Percentiles rank a stretch among this genome's conserved stretches.
phyloP scores from a whole-genome alignment of 2,329 filamentous ascomycete genomes.

The Coniella lustricola region DNA sequence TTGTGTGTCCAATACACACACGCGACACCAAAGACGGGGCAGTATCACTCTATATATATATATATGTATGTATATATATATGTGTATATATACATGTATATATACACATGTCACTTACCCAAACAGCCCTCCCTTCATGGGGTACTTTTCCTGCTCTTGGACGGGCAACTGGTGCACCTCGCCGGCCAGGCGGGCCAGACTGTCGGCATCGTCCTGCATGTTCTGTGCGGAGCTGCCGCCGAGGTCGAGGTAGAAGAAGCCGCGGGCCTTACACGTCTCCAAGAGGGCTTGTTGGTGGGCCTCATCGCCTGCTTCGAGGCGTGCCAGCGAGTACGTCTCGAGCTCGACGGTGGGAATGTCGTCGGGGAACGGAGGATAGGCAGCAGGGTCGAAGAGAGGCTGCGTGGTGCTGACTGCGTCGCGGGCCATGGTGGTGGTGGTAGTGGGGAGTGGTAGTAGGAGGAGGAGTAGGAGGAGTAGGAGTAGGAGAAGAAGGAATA shows the following conservation, averaged over 20 bases:
- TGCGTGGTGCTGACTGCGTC: background rate
- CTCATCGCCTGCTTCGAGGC: slow-evolving; percentile 15
- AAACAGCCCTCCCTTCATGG: slow-evolving; percentile 1
- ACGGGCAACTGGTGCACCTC: slow-evolving; percentile 12
- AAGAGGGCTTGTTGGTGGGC: slow-evolving; percentile 10
- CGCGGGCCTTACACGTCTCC: slow-evolving; percentile 13
- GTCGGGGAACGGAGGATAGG: slow-evolving; percentile 11
- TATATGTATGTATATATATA: too few species aligned
- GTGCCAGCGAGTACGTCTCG: slow-evolving; percentile 13
- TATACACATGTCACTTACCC: slow-evolving; percentile 8
- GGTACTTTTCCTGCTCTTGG: slow-evolving; percentile 15
- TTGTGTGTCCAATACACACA: too few species aligned
- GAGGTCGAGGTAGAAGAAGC: slow-evolving; percentile 18
- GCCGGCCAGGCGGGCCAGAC: slow-evolving; percentile 13
- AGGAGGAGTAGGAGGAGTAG: too few species aligned
- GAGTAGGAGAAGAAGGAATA: too few species aligned
- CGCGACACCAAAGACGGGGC: too few species aligned
- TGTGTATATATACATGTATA: too few species aligned
- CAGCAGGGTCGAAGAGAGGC: background rate
- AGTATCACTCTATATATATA: too few species aligned
- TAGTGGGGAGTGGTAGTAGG: too few species aligned
- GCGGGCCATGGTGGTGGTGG: slow-evolving; percentile 1
- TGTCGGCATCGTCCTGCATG: slow-evolving; percentile 14
- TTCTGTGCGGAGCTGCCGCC: slow-evolving; percentile 8
- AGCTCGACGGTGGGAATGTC: slow-evolving; percentile 13